Conservation (phyloP, 2,329 filamentous ascomycete genomes). For the Ploettnerulaceae sp. region DNA sequence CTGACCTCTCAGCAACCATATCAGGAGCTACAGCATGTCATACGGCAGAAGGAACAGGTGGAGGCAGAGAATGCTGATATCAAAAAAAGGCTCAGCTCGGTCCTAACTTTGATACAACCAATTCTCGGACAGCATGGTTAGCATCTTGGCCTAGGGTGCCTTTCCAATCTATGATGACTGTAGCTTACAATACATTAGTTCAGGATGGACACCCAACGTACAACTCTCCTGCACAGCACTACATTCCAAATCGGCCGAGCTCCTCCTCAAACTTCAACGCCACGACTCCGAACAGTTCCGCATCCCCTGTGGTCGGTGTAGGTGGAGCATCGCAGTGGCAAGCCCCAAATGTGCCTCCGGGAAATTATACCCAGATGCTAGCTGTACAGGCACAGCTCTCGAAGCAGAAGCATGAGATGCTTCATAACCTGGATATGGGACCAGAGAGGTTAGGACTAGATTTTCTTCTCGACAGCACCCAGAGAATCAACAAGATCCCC, state of each 20-base stretch:
- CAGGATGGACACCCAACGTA: conserved; percentile 17
- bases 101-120: conserved; percentile 60
- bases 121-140: conserved; percentile 40
- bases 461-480: conserved; percentile 62
- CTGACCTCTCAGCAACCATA: conserved; percentile 74
- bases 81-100: conserved; percentile 59
- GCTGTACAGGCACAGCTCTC: conserved; percentile 33
- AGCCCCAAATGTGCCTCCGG: conserved; percentile 28
- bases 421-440: conserved; percentile 55
- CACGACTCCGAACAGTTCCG: conserved; percentile 39
- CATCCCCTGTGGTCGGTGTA: conserved; percentile 35
- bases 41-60: conserved; percentile 71
- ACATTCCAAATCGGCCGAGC: conserved; percentile 29
- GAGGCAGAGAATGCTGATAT: conserved; percentile 78
- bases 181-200: neutral
- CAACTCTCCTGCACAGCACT: conserved; percentile 20
- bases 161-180: neutral
- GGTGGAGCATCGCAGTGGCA: conserved; percentile 33
- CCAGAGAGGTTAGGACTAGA: conserved; percentile 66
- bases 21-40: conserved; percentile 71
- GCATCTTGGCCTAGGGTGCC: conserved; percentile 13
- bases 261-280: conserved; percentile 34
- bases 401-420: conserved; percentile 46
- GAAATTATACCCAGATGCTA: conserved; percentile 31
- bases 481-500: conserved; percentile 49